Percentiles rank a stretch among this genome's conserved stretches.
These are phyloP conservation scores for Arabis hirsuta DNA, from an alignment of 345 rosid species.

Conservation along the genomic window DNA sequence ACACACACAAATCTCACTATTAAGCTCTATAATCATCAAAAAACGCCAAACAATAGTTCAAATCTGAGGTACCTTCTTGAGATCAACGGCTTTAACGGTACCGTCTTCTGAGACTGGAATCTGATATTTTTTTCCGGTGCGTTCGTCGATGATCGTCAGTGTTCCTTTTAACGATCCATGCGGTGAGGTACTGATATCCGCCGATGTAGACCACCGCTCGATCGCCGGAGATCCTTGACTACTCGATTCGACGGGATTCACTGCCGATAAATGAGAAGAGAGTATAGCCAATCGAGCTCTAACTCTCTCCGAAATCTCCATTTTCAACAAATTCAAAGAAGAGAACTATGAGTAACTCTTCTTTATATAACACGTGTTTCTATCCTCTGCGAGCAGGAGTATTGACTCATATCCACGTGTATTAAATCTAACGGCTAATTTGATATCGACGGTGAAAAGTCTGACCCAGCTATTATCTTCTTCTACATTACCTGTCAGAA, in stretches of 20 bases:
- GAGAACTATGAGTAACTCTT: neutral
- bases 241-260: conserved; percentile 10
- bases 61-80: conserved; percentile 64
- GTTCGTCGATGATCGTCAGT: conserved; percentile 72
- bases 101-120: conserved; percentile 66
- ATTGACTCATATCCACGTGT: conserved; percentile 4
- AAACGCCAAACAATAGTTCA: neutral
- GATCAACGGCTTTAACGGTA: conserved; percentile 77
- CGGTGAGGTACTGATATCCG: conserved; percentile 48
- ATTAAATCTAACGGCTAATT: neutral
- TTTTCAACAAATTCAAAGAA: conserved; percentile 23
- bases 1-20: neutral
- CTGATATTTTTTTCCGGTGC: conserved; percentile 69
- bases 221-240: conserved; percentile 37
- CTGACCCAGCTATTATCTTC: neutral
- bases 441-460: neutral
- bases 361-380: conserved; percentile 9
- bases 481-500: conserved; percentile 4
- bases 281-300: conserved; percentile 76
- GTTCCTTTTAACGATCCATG: conserved; percentile 59
- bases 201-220: conserved; percentile 58
- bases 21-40: neutral
- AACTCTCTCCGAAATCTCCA: conserved; percentile 43
- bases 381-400: neutral
- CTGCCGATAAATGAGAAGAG: conserved; percentile 57